Percentiles rank a stretch among this genome's conserved stretches.
Evolutionary conservation across 2,329 filamentous ascomycete genomes (phyloP).

Genomic region (Samsoniella hepiali): DNA sequence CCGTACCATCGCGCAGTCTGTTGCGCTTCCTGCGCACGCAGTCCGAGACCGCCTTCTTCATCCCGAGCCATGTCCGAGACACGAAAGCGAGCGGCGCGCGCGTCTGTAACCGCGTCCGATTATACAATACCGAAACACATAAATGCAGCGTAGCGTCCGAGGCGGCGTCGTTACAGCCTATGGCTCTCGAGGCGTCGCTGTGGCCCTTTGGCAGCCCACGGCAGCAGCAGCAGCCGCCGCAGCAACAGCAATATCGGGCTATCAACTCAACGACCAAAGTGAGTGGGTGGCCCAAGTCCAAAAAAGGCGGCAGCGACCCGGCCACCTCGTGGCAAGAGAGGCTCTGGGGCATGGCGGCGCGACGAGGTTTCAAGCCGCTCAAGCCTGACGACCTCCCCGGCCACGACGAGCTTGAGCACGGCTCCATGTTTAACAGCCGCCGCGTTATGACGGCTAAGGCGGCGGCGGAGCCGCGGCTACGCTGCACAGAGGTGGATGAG

Average conservation of each 20-base stretch:
- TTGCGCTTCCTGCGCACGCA: constrained; percentile 72
- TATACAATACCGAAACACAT: constrained; percentile 1
- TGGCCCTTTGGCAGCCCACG: constrained; percentile 25
- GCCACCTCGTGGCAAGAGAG: constrained; percentile 46
- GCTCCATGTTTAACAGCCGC: constrained; percentile 62
- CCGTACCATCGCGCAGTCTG: constrained; percentile 54
- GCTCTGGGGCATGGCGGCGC: constrained; percentile 43
- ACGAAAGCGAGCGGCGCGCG: background rate
- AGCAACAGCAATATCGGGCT: constrained; percentile 27
- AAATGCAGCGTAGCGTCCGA: background rate
- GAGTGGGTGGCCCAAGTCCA: background rate
- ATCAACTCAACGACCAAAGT: background rate
- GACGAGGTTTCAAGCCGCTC: constrained; percentile 40
- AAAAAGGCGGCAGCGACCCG: constrained; percentile 13
- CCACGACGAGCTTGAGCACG: constrained; percentile 11
- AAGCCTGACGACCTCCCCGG: constrained; percentile 58
- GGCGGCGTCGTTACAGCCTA: constrained; percentile 6
- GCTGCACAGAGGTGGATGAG: constrained; percentile 94
- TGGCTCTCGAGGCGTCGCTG: constrained; percentile 30
- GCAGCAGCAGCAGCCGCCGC: constrained; percentile 19
- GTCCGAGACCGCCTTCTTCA: constrained; percentile 51
- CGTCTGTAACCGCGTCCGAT: background rate
- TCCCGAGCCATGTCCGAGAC: constrained; percentile 7
- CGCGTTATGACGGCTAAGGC: constrained; percentile 71
- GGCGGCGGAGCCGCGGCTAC: constrained; percentile 76